Percentiles rank a stretch among this genome's conserved stretches.
phyloP scores from a whole-genome alignment of 2,329 filamentous ascomycete genomes.

The Xenoacremonium recifei region DNA sequence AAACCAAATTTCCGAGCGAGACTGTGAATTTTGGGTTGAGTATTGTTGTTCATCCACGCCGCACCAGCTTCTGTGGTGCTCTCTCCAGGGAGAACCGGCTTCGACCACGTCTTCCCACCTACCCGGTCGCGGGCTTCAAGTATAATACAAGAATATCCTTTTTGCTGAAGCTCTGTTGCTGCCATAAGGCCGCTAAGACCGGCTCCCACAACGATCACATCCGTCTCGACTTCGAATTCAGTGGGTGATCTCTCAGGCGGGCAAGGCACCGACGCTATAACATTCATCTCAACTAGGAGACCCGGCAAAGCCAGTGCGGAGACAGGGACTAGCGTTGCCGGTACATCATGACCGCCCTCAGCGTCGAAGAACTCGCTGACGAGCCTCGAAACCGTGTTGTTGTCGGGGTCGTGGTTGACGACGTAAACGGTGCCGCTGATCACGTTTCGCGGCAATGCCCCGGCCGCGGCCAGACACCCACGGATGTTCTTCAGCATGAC shows the following conservation, averaged over 20 bases:
- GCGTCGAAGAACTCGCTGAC: slow-evolving; percentile 35
- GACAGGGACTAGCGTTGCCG: slow-evolving; percentile 42
- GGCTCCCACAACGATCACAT: slow-evolving; percentile 42
- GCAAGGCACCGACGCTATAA: slow-evolving; percentile 25
- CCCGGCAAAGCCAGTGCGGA: slow-evolving; percentile 34
- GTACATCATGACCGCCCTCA: slow-evolving; percentile 37
- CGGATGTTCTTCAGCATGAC: slow-evolving; percentile 37
- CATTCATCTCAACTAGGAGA: slow-evolving; percentile 45
- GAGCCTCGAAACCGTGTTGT: slow-evolving; percentile 37
- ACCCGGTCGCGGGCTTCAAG: slow-evolving; percentile 48
- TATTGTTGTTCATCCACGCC: slow-evolving; percentile 24
- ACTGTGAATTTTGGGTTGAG: slow-evolving; percentile 15
- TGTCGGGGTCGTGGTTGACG: slow-evolving; percentile 39
- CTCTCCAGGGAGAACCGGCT: slow-evolving; percentile 8
- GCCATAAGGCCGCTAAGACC: slow-evolving; percentile 39
- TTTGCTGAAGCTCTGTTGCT: slow-evolving; percentile 29
- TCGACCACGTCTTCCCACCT: slow-evolving; percentile 45
- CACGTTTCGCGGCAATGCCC: slow-evolving; percentile 35
- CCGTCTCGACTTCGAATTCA: too few species aligned
- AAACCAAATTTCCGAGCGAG: slow-evolving; percentile 15
- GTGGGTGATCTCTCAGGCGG: not conserved
- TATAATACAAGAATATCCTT: slow-evolving; percentile 39
- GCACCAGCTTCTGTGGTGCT: slow-evolving; percentile 20
- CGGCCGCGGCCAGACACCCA: slow-evolving; percentile 33
- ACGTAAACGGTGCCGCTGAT: slow-evolving; percentile 42